Percentiles rank a stretch among this genome's conserved stretches.
Conservation (phyloP, 2,329 filamentous ascomycete species). For the Alternaria triticimaculans region DNA sequence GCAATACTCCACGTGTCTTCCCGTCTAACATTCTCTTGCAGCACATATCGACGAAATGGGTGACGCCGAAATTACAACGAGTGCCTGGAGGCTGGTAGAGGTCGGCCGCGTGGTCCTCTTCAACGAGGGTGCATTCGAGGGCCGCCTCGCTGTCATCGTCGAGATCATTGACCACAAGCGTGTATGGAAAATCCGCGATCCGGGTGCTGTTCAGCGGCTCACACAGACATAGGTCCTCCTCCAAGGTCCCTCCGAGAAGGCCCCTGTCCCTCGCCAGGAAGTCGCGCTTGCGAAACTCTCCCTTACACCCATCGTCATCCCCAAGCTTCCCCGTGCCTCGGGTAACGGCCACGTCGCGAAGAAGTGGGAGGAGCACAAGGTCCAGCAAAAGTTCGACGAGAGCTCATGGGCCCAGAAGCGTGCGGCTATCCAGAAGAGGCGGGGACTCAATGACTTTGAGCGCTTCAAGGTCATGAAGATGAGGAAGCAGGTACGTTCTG, state of each 20-base stretch:
- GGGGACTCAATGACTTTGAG: slow-evolving; percentile 96
- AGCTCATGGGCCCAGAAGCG: slow-evolving; percentile 95
- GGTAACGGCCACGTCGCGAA: slow-evolving; percentile 84
- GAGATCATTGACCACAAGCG: slow-evolving; percentile 99
- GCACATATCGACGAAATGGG: slow-evolving; percentile 54
- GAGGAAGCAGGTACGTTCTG: slow-evolving; percentile 87
- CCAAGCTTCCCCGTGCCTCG: slow-evolving; percentile 82
- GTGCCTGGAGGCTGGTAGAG: slow-evolving; percentile 86
- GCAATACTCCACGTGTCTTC: slow-evolving; percentile 23
- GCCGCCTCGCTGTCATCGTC: slow-evolving; percentile 91
- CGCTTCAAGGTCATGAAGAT: slow-evolving; percentile 99
- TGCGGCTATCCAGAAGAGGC: slow-evolving; percentile 83
- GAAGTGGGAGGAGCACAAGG: slow-evolving; percentile 87
- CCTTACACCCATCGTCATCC: slow-evolving; percentile 87
- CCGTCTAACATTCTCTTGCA: slow-evolving; percentile 37
- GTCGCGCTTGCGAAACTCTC: slow-evolving; percentile 81
- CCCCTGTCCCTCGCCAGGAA: slow-evolving; percentile 85
- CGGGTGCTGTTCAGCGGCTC: slow-evolving; percentile 33
- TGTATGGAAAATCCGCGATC: slow-evolving; percentile 69
- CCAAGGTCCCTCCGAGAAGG: slow-evolving; percentile 86
- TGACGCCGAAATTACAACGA: slow-evolving; percentile 57
- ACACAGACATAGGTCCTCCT: slow-evolving; percentile 77
- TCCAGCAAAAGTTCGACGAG: slow-evolving; percentile 92
- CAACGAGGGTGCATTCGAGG: slow-evolving; percentile 79
- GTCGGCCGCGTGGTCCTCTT: slow-evolving; percentile 96